phyloP scores from a whole-genome alignment of 768 basidiomycete genomes.

The Mycena sanguinolenta region DNA sequence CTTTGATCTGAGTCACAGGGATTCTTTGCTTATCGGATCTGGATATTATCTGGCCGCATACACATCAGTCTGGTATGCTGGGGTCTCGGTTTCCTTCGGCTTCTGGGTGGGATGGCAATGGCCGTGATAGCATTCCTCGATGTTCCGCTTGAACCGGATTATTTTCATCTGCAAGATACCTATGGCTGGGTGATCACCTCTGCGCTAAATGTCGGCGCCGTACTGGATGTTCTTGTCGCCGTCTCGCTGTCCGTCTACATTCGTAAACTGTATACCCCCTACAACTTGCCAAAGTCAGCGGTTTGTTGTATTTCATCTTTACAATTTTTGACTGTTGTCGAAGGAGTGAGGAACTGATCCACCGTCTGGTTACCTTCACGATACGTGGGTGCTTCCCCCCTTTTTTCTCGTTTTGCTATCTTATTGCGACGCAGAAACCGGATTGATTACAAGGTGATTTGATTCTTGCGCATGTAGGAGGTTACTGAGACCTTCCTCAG shows the following conservation, averaged over 20 bases:
- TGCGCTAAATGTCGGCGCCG: slow-evolving; percentile 45
- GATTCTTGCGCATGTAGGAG: slow-evolving; percentile 16
- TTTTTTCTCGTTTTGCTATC: not conserved
- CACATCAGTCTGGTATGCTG: slow-evolving; percentile 46
- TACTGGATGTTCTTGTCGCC: slow-evolving; percentile 49
- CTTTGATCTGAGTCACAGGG: slow-evolving; percentile 32
- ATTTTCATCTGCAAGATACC: slow-evolving; percentile 39
- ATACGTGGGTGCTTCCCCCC: slow-evolving; percentile 41
- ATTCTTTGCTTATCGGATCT: slow-evolving; percentile 49
- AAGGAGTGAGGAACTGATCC: slow-evolving; percentile 43
- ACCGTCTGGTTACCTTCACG: slow-evolving; percentile 46
- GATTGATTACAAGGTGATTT: slow-evolving; percentile 42
- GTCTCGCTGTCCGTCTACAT: slow-evolving; percentile 50
- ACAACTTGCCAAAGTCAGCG: slow-evolving; percentile 35
- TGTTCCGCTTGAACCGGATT: slow-evolving; percentile 31
- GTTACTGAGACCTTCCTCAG: slow-evolving; percentile 16
- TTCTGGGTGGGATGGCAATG: slow-evolving; percentile 46
- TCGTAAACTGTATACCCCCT: slow-evolving; percentile 28
- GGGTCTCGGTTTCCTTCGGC: slow-evolving; percentile 41
- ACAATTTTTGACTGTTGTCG: not conserved
- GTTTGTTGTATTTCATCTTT: slow-evolving; percentile 11
- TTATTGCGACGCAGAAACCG: slow-evolving; percentile 37
- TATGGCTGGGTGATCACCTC: slow-evolving; percentile 50
- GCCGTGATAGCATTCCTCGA: slow-evolving; percentile 41
- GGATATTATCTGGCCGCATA: slow-evolving; percentile 42